phyloP scores from a whole-genome alignment of 371 early-diverging fungal species.

The Mortierella sp. region DNA sequence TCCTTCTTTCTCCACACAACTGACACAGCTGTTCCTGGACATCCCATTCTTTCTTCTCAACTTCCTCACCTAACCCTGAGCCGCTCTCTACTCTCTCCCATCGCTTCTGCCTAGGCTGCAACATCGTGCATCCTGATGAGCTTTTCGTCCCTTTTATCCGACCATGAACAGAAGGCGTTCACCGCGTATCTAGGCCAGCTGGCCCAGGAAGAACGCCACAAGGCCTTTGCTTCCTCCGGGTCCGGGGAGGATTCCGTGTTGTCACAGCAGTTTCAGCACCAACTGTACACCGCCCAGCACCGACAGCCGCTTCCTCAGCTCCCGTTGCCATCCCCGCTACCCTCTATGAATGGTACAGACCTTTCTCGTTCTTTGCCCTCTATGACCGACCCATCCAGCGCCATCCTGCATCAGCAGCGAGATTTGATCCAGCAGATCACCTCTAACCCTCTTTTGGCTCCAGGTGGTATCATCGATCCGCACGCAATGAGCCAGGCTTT shows the following conservation, averaged over 20 bases:
- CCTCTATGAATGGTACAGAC: conserved; percentile 5
- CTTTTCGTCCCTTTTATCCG: conserved; percentile 45
- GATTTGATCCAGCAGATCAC: conserved; percentile 46
- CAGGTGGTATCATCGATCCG: conserved; percentile 41
- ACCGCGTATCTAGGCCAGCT: conserved; percentile 43
- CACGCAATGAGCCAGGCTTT: conserved; percentile 53
- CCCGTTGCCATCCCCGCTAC: background rate
- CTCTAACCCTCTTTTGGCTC: conserved; percentile 37
- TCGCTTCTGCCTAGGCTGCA: too few species aligned
- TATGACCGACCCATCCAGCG: conserved; percentile 1
- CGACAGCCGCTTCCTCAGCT: conserved; percentile 10
- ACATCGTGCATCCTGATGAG: conserved; percentile 16
- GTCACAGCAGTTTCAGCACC: conserved; percentile 14
- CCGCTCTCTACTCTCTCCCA: background rate
- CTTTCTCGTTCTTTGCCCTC: conserved; percentile 3
- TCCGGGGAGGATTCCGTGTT: conserved; percentile 1
- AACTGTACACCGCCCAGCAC: conserved; percentile 5
- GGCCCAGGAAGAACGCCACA: conserved; percentile 38
- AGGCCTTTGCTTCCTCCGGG: conserved; percentile 6
- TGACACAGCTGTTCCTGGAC: conserved; percentile 2
- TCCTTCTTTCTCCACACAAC: conserved; percentile 4
- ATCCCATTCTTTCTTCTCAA: background rate
- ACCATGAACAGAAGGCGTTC: conserved; percentile 52
- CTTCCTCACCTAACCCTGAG: background rate
- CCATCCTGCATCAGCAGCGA: conserved; percentile 16